Evolutionary conservation across 495 filamentous ascomycete genomes (phyloP).

Genomic region (Neurospora cerealis): DNA sequence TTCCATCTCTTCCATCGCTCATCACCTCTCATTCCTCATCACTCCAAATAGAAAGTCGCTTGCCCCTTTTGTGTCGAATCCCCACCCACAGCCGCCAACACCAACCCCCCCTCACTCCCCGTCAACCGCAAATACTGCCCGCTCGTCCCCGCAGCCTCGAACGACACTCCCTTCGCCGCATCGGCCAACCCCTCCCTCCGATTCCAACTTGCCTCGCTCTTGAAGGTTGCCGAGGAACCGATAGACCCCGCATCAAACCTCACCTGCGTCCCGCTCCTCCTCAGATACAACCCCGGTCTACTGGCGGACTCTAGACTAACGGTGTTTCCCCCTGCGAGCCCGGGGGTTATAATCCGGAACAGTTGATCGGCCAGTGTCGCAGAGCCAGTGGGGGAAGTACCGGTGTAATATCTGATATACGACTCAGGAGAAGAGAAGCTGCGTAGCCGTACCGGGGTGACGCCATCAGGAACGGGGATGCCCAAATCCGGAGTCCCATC

Average conservation of each 20-base stretch:
- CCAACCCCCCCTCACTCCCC: neutral
- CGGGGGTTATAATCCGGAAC: slow-evolving; percentile 11
- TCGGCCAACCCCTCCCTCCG: slow-evolving; percentile 7
- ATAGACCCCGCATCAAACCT: slow-evolving; percentile 6
- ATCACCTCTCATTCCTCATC: neutral
- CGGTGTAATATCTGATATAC: slow-evolving; percentile 4
- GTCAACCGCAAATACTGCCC: slow-evolving; percentile 9
- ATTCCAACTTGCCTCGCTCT: slow-evolving; percentile 9
- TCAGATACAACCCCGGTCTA: slow-evolving; percentile 10
- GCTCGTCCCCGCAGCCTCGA: slow-evolving; percentile 6
- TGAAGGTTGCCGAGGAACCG: neutral
- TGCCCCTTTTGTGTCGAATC: neutral
- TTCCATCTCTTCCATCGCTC: neutral
- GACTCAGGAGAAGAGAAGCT: neutral
- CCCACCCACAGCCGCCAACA: neutral
- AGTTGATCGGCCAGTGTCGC: slow-evolving; percentile 8
- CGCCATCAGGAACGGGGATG: slow-evolving; percentile 16
- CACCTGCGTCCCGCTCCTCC: neutral
- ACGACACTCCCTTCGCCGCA: slow-evolving; percentile 2
- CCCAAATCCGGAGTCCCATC: slow-evolving; percentile 42
- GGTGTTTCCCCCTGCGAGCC: slow-evolving; percentile 6
- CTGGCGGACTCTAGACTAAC: slow-evolving; percentile 15
- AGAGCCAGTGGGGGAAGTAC: neutral
- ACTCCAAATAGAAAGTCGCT: slow-evolving; percentile 12
- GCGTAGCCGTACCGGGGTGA: slow-evolving; percentile 10